These are phyloP conservation scores for Coleophoma cylindrospora DNA, from an alignment of 2,329 filamentous ascomycete genomes.

Conservation along the genomic window DNA sequence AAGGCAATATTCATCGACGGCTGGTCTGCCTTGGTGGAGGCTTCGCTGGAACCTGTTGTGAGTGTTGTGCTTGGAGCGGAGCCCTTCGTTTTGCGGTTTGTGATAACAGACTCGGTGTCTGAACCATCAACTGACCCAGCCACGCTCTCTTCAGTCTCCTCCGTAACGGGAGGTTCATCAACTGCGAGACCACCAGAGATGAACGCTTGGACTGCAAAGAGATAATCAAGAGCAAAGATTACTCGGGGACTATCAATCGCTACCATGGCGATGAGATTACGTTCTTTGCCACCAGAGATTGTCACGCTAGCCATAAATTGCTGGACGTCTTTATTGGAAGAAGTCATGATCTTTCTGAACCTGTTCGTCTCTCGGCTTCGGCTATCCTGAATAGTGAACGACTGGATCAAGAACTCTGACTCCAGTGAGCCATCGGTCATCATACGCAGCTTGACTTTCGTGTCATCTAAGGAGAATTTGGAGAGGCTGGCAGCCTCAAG, in stretches of 20 bases:
- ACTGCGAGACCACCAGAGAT: conserved; percentile 65
- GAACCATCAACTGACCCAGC: conserved; percentile 54
- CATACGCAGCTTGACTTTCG: conserved; percentile 86
- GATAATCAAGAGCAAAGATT: conserved; percentile 92
- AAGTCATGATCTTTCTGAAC: conserved; percentile 96
- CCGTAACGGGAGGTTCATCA: conserved; percentile 50
- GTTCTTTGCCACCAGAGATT: conserved; percentile 79
- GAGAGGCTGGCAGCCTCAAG: conserved; percentile 78
- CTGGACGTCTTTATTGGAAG: conserved; percentile 90
- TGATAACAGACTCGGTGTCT: conserved; percentile 48
- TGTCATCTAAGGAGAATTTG: conserved; percentile 90
- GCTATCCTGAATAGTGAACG: conserved; percentile 91
- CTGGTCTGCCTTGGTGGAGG: conserved; percentile 22
- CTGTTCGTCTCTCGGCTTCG: conserved; percentile 88
- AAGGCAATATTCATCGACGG: conserved; percentile 73
- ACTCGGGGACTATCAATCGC: conserved; percentile 92
- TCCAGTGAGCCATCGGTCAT: conserved; percentile 88
- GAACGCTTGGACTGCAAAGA: conserved; percentile 85
- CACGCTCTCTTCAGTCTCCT: conserved; percentile 41
- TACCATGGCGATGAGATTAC: conserved; percentile 81
- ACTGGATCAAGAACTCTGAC: conserved; percentile 87
- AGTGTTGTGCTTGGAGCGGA: conserved; percentile 9
- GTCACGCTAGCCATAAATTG: conserved; percentile 98
- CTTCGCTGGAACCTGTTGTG: conserved; percentile 16
- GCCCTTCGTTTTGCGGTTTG: conserved; percentile 3